Evolutionary conservation across 169 alveolate species (phyloP).

Genomic region (Amoebophrya sp.): DNA sequence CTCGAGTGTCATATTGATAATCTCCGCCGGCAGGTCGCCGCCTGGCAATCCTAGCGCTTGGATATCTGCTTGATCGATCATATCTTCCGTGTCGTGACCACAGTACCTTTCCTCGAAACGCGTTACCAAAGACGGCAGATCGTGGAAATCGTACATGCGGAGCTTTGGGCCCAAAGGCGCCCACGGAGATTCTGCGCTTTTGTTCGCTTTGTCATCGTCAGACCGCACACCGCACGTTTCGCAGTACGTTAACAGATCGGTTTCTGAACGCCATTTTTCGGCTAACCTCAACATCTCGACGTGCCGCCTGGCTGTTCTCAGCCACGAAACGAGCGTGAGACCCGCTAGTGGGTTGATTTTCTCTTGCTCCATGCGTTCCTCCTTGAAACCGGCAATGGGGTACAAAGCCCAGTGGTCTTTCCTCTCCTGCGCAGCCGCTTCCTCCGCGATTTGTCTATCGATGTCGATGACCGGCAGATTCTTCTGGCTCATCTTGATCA

Average conservation of each 20-base stretch:
- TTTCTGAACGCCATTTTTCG: background rate
- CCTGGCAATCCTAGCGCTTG: background rate
- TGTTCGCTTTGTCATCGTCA: background rate
- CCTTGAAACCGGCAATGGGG: background rate
- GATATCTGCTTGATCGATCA: constrained; percentile 17
- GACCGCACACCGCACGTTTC: background rate
- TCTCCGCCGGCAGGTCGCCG: background rate
- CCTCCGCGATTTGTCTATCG: background rate
- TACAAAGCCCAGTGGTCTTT: constrained; percentile 15
- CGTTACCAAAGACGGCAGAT: background rate
- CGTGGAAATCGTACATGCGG: constrained; percentile 1
- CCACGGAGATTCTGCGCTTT: background rate
- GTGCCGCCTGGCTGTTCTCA: background rate
- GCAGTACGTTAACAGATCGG: background rate
- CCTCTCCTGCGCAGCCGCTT: background rate
- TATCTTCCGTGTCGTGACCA: background rate
- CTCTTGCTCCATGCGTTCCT: background rate
- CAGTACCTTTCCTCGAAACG: background rate
- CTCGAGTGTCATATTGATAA: background rate
- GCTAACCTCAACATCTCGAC: background rate
- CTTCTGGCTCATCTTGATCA: constrained; percentile 24
- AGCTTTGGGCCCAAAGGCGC: constrained; percentile 6
- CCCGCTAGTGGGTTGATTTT: background rate
- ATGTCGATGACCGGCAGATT: background rate
- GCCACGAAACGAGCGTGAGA: background rate